Base-by-base conservation (phyloP, 345 rosid species). In the Heritiera fomes region DNA sequence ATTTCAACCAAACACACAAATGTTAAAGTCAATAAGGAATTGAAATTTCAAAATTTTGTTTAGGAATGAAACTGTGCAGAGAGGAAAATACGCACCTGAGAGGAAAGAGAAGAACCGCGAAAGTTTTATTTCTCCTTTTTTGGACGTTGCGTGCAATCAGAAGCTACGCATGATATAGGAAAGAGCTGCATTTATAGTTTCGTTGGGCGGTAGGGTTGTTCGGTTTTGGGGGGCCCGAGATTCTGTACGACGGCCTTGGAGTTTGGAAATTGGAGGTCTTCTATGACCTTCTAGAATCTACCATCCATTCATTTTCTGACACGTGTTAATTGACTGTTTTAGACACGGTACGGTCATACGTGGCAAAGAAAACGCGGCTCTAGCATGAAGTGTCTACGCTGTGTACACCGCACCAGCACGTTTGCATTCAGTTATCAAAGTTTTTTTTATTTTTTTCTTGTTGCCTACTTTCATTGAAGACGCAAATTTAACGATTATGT, bases 221-320 rank as follows among this genome's bases (percentile, higher is more conserved):
- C 30, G 32, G 77, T n/a, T 18, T 28, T 14, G 7, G 4, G 61
- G 69, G 73, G 63, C 71, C 71, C 63, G n/a, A 71, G 80, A 72
- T 60, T 77, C 73, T 6, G 17, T n/a, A n/a, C 52, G 71, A 59
- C 15, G 2, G 10, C 43, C 34, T n/a, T 43, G 11, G 45, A 50
- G 17, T 28, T 47, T 14, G 30, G 15, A 34, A 34, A 4, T 2
- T 62, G 60, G 23, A 5, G 13, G 1, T n/a, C 6, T 78, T 87
- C 86, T 20, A 77, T 63, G 78, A 59, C 84, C 66, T 87, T 89
- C 91, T 82, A 76, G 91, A 91, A 86, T 23, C 15, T 65, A 55
- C 84, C 1, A 6, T 1, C 86, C 89, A 85, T 76, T 81, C 49
- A 34, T 18, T 8, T 82, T 64, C 3, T 18, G 80, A 45, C 91